Evolutionary conservation across 805 yeast species (phyloP).

Genomic region (Wickerhamomyces sydowiorum): DNA sequence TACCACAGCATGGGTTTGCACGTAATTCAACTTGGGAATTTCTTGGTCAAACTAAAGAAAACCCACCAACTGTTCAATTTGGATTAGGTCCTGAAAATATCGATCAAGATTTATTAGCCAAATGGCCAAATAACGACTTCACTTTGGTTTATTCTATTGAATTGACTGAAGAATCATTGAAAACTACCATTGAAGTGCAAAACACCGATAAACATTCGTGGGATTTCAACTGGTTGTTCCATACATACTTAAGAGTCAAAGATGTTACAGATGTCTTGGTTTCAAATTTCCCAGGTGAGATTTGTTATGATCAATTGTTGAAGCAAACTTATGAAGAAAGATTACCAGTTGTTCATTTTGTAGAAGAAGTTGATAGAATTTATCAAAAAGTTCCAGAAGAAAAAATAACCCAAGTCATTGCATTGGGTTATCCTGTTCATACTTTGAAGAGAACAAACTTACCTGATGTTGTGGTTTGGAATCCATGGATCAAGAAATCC

Average conservation of each 20-base stretch:
- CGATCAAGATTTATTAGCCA: slow-evolving; percentile 58
- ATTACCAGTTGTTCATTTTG: slow-evolving; percentile 68
- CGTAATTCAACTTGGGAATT: slow-evolving; percentile 91
- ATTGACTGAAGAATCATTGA: slow-evolving; percentile 51
- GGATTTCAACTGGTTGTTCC: slow-evolving; percentile 93
- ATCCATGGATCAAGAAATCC: slow-evolving; percentile 91
- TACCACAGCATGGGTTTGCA: slow-evolving; percentile 98
- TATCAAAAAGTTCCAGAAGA: slow-evolving; percentile 55
- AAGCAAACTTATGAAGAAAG: slow-evolving; percentile 58
- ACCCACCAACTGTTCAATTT: slow-evolving; percentile 79
- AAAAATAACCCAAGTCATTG: slow-evolving; percentile 61
- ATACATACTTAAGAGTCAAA: slow-evolving; percentile 71
- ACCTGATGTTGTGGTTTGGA: slow-evolving; percentile 85
- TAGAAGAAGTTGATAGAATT: slow-evolving; percentile 80
- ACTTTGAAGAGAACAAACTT: slow-evolving; percentile 61
- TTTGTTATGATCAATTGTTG: slow-evolving; percentile 72
- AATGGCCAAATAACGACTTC: slow-evolving; percentile 57
- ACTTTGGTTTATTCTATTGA: slow-evolving; percentile 67
- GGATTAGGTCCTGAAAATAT: slow-evolving; percentile 86
- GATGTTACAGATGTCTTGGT: slow-evolving; percentile 78
- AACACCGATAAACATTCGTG: slow-evolving; percentile 61
- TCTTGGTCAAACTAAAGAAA: slow-evolving; percentile 71
- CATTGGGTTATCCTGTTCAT: slow-evolving; percentile 64
- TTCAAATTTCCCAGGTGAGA: slow-evolving; percentile 68
- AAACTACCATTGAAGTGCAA: slow-evolving; percentile 68